A percentile compares a stretch with the other conserved stretches of the same genome.
Evolutionary conservation across 192 early-diverging fungal genomes (phyloP).

Genomic region (Backusella circina): DNA sequence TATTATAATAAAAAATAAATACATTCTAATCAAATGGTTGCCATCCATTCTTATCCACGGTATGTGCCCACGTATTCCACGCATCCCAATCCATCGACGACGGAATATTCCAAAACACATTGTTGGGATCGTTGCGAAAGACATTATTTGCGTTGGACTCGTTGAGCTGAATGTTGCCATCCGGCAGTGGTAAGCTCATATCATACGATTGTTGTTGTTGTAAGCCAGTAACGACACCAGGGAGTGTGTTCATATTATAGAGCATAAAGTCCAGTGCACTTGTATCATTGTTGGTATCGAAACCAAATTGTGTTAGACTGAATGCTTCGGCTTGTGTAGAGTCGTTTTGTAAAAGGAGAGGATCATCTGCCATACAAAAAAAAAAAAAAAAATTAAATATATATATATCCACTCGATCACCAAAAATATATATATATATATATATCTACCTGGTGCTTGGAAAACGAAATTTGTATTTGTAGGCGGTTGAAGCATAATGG

Average conservation of each 20-base stretch:
- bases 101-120: conserved; percentile 1
- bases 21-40: background rate
- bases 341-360: background rate
- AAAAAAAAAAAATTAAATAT: background rate
- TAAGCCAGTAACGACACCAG: background rate
- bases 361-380: background rate
- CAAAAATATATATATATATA: too few relatives aligned
- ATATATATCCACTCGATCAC: background rate
- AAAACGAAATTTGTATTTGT: background rate
- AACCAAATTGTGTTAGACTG: background rate
- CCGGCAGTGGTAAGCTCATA: background rate
- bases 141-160: background rate
- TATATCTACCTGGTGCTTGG: background rate
- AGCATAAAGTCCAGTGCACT: background rate
- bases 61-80: background rate
- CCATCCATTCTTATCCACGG: conserved; percentile 1
- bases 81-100: background rate
- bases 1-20: too few relatives aligned
- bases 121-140: conserved; percentile 5
- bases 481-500: background rate
- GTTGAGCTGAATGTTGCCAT: background rate
- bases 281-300: background rate
- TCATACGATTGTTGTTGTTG: background rate
- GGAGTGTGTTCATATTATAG: background rate
- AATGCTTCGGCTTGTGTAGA: background rate